Evolutionary conservation across 257 asterid species (phyloP).

Genomic region (Penstemon davidsonii): DNA sequence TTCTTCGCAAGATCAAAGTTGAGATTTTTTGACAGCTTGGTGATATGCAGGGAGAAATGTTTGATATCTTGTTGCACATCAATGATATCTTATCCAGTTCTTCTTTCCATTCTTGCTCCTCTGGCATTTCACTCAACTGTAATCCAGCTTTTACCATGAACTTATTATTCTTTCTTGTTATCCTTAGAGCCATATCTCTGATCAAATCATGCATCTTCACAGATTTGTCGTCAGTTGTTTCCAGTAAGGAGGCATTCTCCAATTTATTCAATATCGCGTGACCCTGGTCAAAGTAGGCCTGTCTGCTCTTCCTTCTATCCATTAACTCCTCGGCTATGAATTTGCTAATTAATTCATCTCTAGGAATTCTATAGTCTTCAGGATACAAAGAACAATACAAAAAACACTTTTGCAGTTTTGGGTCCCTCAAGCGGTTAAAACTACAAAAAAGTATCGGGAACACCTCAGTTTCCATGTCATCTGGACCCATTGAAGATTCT

Average conservation of each 20-base stretch:
- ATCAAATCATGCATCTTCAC: conserved; percentile 41
- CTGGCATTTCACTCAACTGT: conserved; percentile 21
- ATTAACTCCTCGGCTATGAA: conserved; percentile 33
- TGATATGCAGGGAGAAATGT: conserved; percentile 22
- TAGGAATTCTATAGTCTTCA: conserved; percentile 26
- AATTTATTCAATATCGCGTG: conserved; percentile 31
- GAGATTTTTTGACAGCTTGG: conserved; percentile 36
- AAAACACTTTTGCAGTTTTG: conserved; percentile 29
- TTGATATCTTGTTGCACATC: conserved; percentile 33
- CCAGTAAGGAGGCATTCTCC: conserved; percentile 37
- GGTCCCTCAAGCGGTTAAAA: conserved; percentile 28
- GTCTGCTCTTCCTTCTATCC: conserved; percentile 28
- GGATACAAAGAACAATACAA: conserved; percentile 41
- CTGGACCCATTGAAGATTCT: conserved; percentile 27
- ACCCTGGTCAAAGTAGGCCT: conserved; percentile 34
- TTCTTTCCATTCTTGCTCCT: conserved; percentile 30
- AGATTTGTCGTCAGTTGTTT: conserved; percentile 15
- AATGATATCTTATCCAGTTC: conserved; percentile 35
- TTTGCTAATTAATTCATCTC: conserved; percentile 31
- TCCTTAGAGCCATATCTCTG: conserved; percentile 34
- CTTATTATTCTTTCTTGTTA: conserved; percentile 15
- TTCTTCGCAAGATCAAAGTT: conserved; percentile 30
- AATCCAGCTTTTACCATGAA: conserved; percentile 43
- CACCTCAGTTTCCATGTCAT: conserved; percentile 31
- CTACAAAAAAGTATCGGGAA: conserved; percentile 28